Base-by-base conservation (phyloP, 2,329 filamentous ascomycete species). In the Periconia macrospinosa region DNA sequence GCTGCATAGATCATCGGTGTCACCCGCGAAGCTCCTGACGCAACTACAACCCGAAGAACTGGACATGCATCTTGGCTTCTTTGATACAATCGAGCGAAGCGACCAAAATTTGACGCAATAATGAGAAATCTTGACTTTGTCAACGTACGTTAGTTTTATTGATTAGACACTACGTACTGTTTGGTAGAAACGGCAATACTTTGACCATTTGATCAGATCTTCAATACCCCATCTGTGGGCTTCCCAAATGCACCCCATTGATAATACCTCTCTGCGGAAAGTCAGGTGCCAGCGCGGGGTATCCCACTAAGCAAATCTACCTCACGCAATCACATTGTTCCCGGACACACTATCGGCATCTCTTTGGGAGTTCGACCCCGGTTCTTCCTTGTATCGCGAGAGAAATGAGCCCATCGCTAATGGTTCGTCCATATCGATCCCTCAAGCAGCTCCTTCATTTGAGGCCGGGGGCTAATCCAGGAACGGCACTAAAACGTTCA, bases 401-500 rank as follows among this genome's bases (percentile, higher is more conserved):
- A 27, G 23, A 27, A 8, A 27, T 27, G 23, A 8, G 23, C 8
- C 23, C 33, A 37, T 37, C 11, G 33, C 15, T n/a, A n/a, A 14
- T 37, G 11, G 11, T 37, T 37, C 33, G 33, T 27, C 33, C 3
- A 6, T 6, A n/a, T 37, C 5, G 15, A n/a, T 37, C 33, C 33
- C 11, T 37, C 33, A 37, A 37, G 41, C 19, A 30, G 30, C 35
- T 33, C 27, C 60, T 56, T 69, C 49, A 75, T 57, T 70, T 71
- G 35, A 71, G 64, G 11, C 69, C 72, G 46, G 84, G 82, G 14
- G 84, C 85, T 69, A 88, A 72, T 52, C 86, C 86, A 35, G 86
- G 86, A 42, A 88, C 86, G 63, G 84, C 84, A 65, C 81, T 84
- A 65, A 86, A 97, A 56, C 92, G 83, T 82, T 97, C 93, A 77